Evolutionary conservation across 441 rosid genomes (phyloP).

Genomic region (Codiaeum variegatum): DNA sequence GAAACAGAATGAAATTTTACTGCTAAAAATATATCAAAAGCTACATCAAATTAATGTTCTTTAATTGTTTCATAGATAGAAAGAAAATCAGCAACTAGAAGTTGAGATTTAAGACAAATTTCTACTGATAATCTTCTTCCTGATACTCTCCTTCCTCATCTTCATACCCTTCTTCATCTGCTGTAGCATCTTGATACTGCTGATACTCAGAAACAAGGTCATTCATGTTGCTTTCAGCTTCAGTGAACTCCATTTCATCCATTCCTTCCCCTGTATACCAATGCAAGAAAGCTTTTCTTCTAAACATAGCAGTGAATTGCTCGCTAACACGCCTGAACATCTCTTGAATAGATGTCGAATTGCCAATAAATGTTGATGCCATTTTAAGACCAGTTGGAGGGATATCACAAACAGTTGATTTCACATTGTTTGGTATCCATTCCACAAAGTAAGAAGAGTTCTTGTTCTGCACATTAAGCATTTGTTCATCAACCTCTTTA

Average conservation of each 20-base stretch:
- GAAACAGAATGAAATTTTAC: constrained; percentile 1
- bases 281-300: too few species aligned
- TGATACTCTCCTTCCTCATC: constrained; percentile 51
- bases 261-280: too few species aligned
- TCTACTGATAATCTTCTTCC: constrained; percentile 31
- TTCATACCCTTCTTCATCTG: constrained; percentile 70
- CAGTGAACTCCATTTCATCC: too few species aligned
- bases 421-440: constrained; percentile 81
- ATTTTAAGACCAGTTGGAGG: constrained; percentile 71
- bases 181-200: constrained; percentile 81
- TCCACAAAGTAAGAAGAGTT: constrained; percentile 80
- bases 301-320: constrained; percentile 35
- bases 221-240: constrained; percentile 37
- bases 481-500: constrained; percentile 75
- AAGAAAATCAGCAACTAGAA: constrained; percentile 48
- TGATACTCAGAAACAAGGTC: constrained; percentile 75
- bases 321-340: constrained; percentile 82
- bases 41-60: constrained; percentile 8
- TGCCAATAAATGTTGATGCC: constrained; percentile 79
- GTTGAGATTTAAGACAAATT: constrained; percentile 33
- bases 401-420: constrained; percentile 77
- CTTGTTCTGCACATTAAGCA: constrained; percentile 81
- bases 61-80: background rate
- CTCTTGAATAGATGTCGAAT: constrained; percentile 73
- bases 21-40: background rate